These are phyloP conservation scores for Solanum phureja DNA, from an alignment of 257 asterid species.

Conservation along the genomic window DNA sequence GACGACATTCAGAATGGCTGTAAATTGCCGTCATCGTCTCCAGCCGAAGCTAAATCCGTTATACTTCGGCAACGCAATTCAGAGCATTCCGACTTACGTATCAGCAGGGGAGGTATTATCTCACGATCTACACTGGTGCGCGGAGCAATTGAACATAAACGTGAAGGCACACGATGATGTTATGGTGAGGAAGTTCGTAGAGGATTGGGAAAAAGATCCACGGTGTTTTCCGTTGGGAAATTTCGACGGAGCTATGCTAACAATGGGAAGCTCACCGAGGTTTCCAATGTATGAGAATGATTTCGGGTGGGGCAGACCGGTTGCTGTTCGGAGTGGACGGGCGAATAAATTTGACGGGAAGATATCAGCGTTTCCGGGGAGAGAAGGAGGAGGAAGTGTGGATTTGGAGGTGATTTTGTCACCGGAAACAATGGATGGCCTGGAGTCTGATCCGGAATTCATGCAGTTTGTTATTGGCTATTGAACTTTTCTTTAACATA, in stretches of 20 bases:
- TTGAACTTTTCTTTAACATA: background rate
- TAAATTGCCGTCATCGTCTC: slow-evolving; percentile 52
- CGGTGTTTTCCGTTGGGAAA: slow-evolving; percentile 48
- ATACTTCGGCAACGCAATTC: slow-evolving; percentile 67
- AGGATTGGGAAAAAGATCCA: slow-evolving; percentile 39
- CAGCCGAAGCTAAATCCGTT: slow-evolving; percentile 44
- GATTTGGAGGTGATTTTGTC: slow-evolving; percentile 42
- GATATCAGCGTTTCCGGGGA: slow-evolving; percentile 43
- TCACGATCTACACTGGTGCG: slow-evolving; percentile 36
- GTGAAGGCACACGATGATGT: slow-evolving; percentile 37
- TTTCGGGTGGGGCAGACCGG: slow-evolving; percentile 47
- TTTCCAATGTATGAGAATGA: slow-evolving; percentile 48
- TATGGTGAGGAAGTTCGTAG: slow-evolving; percentile 27
- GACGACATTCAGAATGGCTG: slow-evolving; percentile 59
- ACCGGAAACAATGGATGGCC: slow-evolving; percentile 30
- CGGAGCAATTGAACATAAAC: slow-evolving; percentile 30
- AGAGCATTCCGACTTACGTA: slow-evolving; percentile 46
- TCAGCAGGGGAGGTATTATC: slow-evolving; percentile 32
- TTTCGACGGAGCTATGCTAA: slow-evolving; percentile 48
- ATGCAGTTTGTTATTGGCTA: slow-evolving; percentile 29
- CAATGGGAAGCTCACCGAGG: slow-evolving; percentile 37
- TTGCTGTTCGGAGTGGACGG: slow-evolving; percentile 33
- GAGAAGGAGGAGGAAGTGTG: slow-evolving; percentile 30
- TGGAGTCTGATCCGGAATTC: slow-evolving; percentile 31
- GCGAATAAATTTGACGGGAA: slow-evolving; percentile 51